These are phyloP conservation scores for Xerocomus amazonicus DNA, from an alignment of 1,284 basidiomycete species.

Conservation along the genomic window DNA sequence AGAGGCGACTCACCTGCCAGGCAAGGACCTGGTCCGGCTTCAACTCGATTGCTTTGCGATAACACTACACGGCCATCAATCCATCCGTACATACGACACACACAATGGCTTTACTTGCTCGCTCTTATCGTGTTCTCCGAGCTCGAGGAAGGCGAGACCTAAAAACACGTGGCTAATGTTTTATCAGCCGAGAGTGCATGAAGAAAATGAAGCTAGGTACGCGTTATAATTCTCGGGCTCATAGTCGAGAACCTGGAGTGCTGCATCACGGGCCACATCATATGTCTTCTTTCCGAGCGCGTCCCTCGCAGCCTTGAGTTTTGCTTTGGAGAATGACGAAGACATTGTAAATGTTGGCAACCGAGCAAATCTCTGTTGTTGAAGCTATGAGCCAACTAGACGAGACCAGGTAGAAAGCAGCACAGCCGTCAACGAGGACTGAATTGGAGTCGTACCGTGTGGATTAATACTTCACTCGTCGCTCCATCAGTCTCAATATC, in stretches of 20 bases:
- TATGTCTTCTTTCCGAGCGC: slow-evolving; percentile 76
- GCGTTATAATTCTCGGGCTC: slow-evolving; percentile 79
- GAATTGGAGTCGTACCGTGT: no score
- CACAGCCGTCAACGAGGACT: no score
- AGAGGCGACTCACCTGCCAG: slow-evolving; percentile 62
- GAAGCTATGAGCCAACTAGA: no score
- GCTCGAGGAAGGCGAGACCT: slow-evolving; percentile 71
- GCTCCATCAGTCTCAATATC: slow-evolving; percentile 21
- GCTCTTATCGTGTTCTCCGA: slow-evolving; percentile 67
- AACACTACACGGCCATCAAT: slow-evolving; percentile 51
- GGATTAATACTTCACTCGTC: no score
- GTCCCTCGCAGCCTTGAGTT: slow-evolving; percentile 80
- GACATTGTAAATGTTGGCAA: slow-evolving; percentile 14
- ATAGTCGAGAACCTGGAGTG: slow-evolving; percentile 62
- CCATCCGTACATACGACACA: slow-evolving; percentile 3
- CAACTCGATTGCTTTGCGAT: slow-evolving; percentile 66
- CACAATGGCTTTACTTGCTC: slow-evolving; percentile 66
- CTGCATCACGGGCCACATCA: slow-evolving; percentile 62
- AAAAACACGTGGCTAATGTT: slow-evolving; percentile 73
- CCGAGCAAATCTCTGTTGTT: no score
- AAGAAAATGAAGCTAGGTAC: slow-evolving; percentile 44
- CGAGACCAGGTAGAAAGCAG: no score
- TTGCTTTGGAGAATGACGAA: slow-evolving; percentile 55
- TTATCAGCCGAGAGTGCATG: slow-evolving; percentile 2
- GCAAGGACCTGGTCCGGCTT: slow-evolving; percentile 67